phyloP scores from a whole-genome alignment of 257 asterid genomes.

The Ocimum tenuiflorum region DNA sequence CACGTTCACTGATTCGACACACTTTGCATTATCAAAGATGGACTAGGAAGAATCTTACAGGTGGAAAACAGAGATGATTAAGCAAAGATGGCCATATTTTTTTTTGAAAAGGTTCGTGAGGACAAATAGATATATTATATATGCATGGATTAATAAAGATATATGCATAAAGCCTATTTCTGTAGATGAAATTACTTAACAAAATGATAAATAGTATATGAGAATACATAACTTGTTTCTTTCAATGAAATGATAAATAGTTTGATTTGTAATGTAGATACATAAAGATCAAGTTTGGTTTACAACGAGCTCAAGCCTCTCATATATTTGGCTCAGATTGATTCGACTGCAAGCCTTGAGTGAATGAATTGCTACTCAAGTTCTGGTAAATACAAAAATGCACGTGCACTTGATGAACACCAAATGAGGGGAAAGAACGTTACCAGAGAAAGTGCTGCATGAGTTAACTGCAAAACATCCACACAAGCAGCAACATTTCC shows the following conservation, averaged over 20 bases:
- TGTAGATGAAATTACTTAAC: no score
- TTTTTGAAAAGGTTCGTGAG: no score
- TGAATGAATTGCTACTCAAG: not conserved
- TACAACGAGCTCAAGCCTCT: not conserved
- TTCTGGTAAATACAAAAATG: not conserved
- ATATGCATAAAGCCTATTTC: no score
- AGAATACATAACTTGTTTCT: not conserved
- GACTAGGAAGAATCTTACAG: no score
- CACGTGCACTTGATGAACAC: slow-evolving; percentile 8
- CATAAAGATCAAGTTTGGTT: not conserved
- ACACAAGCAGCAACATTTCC: slow-evolving; percentile 66
- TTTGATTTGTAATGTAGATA: not conserved
- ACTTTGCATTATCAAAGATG: no score
- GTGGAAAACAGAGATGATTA: no score
- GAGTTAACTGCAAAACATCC: slow-evolving; percentile 93
- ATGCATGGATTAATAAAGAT: no score
- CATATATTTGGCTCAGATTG: no score
- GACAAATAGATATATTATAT: no score
- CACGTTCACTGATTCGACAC: no score
- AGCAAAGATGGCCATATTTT: no score
- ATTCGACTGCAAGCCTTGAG: not conserved
- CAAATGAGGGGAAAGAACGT: slow-evolving; percentile 9
- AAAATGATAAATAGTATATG: not conserved
- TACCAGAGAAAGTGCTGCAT: slow-evolving; percentile 92
- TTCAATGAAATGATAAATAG: not conserved